A percentile compares a stretch with the other conserved stretches of the same genome.
Evolutionary conservation across 2,329 filamentous ascomycete species (phyloP).

Genomic region (Cryphonectria japonica): DNA sequence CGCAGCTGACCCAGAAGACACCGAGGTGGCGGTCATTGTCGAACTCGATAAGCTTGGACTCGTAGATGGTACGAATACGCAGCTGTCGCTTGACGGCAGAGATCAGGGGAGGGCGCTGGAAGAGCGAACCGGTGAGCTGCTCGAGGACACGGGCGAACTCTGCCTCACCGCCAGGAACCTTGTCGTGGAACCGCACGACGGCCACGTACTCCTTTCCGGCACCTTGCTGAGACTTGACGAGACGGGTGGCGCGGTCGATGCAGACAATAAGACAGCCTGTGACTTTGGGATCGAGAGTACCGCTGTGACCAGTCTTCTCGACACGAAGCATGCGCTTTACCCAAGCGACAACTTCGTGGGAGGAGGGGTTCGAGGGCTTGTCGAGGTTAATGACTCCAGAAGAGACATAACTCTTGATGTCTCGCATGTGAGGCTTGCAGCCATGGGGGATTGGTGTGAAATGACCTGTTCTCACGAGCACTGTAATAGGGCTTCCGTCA

Average conservation of each 20-base stretch:
- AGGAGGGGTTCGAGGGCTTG: conserved; percentile 96
- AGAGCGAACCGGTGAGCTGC: conserved; percentile 93
- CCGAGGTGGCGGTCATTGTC: conserved; percentile 97
- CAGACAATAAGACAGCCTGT: conserved; percentile 94
- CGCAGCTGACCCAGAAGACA: conserved; percentile 99
- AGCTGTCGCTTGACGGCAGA: conserved; percentile 98
- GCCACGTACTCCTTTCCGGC: conserved; percentile 99
- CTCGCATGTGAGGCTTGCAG: conserved; percentile 87
- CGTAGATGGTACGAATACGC: conserved; percentile 96
- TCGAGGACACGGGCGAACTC: conserved; percentile 94
- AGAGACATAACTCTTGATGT: conserved; percentile 95
- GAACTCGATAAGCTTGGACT: conserved; percentile 96
- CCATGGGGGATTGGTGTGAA: conserved; percentile 96
- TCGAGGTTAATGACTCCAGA: conserved; percentile 94
- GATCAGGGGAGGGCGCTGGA: conserved; percentile 95
- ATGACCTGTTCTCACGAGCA: conserved; percentile 91
- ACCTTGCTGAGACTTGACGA: conserved; percentile 98
- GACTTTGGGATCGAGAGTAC: conserved; percentile 97
- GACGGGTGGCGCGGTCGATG: conserved; percentile 93
- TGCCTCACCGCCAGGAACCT: conserved; percentile 87
- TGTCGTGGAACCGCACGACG: conserved; percentile 93
- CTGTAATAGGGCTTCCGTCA: conserved; percentile 47
- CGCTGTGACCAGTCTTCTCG: conserved; percentile 97
- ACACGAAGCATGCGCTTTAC: conserved; percentile 94
- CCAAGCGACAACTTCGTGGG: conserved; percentile 99